Evolutionary conservation across 495 filamentous ascomycete species (phyloP).

Genomic region (Friedmanniomyces simplex): DNA sequence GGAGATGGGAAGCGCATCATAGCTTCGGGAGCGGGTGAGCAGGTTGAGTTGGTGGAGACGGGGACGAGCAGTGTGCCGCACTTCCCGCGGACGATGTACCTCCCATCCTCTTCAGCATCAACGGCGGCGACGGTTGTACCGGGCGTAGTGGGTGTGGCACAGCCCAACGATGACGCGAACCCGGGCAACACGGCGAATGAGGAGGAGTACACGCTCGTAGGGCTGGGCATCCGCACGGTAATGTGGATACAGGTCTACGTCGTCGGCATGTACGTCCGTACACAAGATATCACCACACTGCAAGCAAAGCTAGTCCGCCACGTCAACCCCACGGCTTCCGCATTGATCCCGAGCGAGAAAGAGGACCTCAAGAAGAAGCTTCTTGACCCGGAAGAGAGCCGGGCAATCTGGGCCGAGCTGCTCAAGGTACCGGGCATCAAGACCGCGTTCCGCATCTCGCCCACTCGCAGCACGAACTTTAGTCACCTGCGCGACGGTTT

Average conservation of each 20-base stretch:
- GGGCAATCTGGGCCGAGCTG: slow-evolving; percentile 61
- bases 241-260: slow-evolving; percentile 90
- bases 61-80: slow-evolving; percentile 74
- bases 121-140: neutral
- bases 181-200: slow-evolving; percentile 10
- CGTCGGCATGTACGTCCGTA: slow-evolving; percentile 80
- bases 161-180: slow-evolving; percentile 22
- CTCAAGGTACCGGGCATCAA: slow-evolving; percentile 38
- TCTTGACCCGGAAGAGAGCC: slow-evolving; percentile 56
- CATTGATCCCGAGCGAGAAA: slow-evolving; percentile 70
- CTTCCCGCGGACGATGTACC: slow-evolving; percentile 63
- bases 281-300: slow-evolving; percentile 54
- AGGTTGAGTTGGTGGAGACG: slow-evolving; percentile 58
- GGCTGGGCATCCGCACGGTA: slow-evolving; percentile 78
- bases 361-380: slow-evolving; percentile 55
- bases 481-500: slow-evolving; percentile 83
- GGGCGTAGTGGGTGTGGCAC: slow-evolving; percentile 16
- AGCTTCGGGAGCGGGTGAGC: slow-evolving; percentile 43
- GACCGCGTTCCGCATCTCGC: slow-evolving; percentile 68
- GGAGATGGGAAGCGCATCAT: slow-evolving; percentile 49
- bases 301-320: slow-evolving; percentile 44
- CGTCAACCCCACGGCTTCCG: slow-evolving; percentile 51
- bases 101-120: slow-evolving; percentile 38
- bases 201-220: slow-evolving; percentile 76
- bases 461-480: slow-evolving; percentile 83